Percentiles rank a stretch among this genome's conserved stretches.
These are phyloP conservation scores for Grigorovia jiainica DNA, from an alignment of 805 yeast genomes.

Conservation along the genomic window DNA sequence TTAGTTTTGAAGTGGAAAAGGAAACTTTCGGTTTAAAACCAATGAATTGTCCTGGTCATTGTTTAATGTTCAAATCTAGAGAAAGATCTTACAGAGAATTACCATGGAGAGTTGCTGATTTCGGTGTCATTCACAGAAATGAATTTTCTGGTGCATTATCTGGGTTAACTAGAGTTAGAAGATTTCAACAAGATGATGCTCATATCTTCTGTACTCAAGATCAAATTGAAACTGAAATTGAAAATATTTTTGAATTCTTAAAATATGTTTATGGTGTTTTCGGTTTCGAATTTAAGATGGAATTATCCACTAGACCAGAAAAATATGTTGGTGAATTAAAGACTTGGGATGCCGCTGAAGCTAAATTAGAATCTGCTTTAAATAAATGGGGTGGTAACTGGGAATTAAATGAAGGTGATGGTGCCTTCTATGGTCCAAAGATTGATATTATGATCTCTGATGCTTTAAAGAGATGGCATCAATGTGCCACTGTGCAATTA, in stretches of 20 bases:
- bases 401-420: conserved; percentile 96
- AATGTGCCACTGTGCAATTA: conserved; percentile 97
- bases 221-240: conserved; percentile 81
- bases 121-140: conserved; percentile 94
- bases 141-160: conserved; percentile 93
- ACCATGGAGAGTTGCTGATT: conserved; percentile 98
- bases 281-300: conserved; percentile 94
- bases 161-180: conserved; percentile 92
- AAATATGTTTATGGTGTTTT: conserved; percentile 79
- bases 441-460: conserved; percentile 94
- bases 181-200: conserved; percentile 99
- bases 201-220: conserved; percentile 93
- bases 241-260: conserved; percentile 77
- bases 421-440: conserved; percentile 94
- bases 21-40: conserved; percentile 92
- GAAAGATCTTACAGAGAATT: conserved; percentile 94
- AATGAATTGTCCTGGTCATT: conserved; percentile 89
- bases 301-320: conserved; percentile 94
- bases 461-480: conserved; percentile 94
- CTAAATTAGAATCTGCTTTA: conserved; percentile 71
- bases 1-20: conserved; percentile 92
- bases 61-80: conserved; percentile 82
- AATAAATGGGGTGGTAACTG: conserved; percentile 81
- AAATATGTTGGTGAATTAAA: conserved; percentile 89
- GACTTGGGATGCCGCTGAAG: conserved; percentile 90